Conservation (phyloP, 2,329 filamentous ascomycete genomes). For the Paracamarosporium sp. region DNA sequence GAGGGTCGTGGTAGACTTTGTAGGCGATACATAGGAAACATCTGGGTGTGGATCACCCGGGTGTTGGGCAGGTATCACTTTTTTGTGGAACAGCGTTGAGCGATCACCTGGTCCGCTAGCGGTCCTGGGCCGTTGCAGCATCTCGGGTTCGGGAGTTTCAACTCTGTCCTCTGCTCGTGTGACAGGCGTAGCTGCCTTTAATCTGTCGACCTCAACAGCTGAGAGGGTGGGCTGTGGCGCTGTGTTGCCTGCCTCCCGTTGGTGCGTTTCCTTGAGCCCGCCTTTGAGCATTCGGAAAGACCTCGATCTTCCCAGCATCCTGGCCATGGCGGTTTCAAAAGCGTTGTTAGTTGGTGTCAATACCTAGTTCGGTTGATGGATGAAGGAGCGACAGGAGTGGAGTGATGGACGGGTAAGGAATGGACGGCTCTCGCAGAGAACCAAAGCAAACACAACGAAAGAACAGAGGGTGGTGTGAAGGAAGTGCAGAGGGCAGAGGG, state of each 20-base stretch:
- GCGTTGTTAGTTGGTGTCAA: constrained; percentile 38
- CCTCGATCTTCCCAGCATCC: constrained; percentile 46
- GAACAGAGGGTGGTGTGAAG: constrained; percentile 23
- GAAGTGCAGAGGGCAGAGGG: constrained; percentile 23
- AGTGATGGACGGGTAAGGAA: constrained; percentile 38
- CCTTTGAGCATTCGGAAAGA: constrained; percentile 45
- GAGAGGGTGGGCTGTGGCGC: constrained; percentile 31
- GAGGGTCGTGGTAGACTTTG: constrained; percentile 37
- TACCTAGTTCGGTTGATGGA: constrained; percentile 22
- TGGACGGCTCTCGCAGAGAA: constrained; percentile 48
- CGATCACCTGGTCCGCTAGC: constrained; percentile 42
- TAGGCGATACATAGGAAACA: constrained; percentile 34
- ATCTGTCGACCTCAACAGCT: constrained; percentile 38
- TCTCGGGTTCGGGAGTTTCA: constrained; percentile 40
- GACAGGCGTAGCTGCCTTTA: constrained; percentile 37
- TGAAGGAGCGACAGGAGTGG: constrained; percentile 28
- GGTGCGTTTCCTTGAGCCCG: constrained; percentile 35
- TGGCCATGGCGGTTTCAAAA: constrained; percentile 48
- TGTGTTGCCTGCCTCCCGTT: constrained; percentile 29
- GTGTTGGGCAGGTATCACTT: constrained; percentile 35
- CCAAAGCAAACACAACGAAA: constrained; percentile 33
- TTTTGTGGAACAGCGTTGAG: constrained; percentile 43
- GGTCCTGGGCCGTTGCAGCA: constrained; percentile 42
- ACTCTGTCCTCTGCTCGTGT: constrained; percentile 31
- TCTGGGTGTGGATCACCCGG: constrained; percentile 31